These are phyloP conservation scores for Phytophthora melonis DNA, from an alignment of 352 stramenopile species.

Conservation along the genomic window DNA sequence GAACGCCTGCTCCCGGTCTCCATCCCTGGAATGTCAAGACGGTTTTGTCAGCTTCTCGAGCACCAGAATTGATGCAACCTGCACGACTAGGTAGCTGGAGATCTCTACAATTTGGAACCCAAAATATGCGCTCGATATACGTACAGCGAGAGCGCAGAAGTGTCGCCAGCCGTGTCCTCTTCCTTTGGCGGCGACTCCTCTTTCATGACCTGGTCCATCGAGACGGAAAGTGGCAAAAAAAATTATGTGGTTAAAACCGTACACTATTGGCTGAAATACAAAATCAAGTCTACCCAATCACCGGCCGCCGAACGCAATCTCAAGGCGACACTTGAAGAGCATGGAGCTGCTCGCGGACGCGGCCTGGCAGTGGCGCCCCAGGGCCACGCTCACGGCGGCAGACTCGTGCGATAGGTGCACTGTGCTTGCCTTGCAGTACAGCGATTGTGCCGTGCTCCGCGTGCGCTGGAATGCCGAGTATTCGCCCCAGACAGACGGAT, in stretches of 20 bases:
- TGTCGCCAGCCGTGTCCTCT: conserved; percentile 24
- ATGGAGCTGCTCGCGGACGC: conserved; percentile 51
- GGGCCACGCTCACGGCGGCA: conserved; percentile 47
- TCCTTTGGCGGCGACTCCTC: conserved; percentile 26
- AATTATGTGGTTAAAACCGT: conserved; percentile 20
- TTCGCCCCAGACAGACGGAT: not conserved
- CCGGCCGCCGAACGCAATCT: conserved; percentile 16
- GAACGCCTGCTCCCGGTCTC: conserved; percentile 52
- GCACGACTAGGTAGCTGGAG: conserved; percentile 5
- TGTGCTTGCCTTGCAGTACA: conserved; percentile 59
- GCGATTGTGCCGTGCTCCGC: conserved; percentile 57
- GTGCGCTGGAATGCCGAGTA: conserved; percentile 44
- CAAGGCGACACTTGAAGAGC: conserved; percentile 20
- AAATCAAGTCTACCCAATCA: conserved; percentile 19
- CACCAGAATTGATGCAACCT: not conserved
- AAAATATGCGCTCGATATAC: conserved; percentile 9
- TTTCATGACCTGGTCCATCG: conserved; percentile 31
- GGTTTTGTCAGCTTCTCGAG: conserved; percentile 13
- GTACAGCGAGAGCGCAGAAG: conserved; percentile 35
- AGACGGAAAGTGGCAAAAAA: conserved; percentile 1
- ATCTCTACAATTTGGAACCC: conserved; percentile 6
- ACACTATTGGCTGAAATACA: conserved; percentile 35
- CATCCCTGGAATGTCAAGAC: conserved; percentile 33
- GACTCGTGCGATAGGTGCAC: conserved; percentile 48
- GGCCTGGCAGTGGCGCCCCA: conserved; percentile 59